Percentiles rank a stretch among this genome's conserved stretches.
These are phyloP conservation scores for Microcyclospora pomicola DNA, from an alignment of 2,329 filamentous ascomycete species.

Conservation along the genomic window DNA sequence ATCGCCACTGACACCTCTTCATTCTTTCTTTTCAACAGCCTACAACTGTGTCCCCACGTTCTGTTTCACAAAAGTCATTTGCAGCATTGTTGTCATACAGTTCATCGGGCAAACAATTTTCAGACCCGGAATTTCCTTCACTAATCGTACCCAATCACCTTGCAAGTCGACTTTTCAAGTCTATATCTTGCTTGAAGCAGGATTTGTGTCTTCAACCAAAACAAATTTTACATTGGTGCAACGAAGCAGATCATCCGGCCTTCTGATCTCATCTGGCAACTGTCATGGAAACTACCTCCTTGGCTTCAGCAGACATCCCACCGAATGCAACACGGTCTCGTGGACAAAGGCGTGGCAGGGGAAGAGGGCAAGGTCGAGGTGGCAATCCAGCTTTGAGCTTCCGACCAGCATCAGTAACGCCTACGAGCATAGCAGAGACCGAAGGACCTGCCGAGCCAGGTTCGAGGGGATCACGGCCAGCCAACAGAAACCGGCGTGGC, in stretches of 20 bases:
- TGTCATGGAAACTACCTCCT: background rate
- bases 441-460: slow-evolving; percentile 5
- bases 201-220: too few species aligned
- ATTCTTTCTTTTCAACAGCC: too few species aligned
- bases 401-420: slow-evolving; percentile 21
- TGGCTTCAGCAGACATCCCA: background rate
- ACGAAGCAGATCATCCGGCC: too few species aligned
- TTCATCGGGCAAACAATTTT: slow-evolving; percentile 10
- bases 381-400: slow-evolving; percentile 16
- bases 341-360: slow-evolving; percentile 14
- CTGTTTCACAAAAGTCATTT: too few species aligned
- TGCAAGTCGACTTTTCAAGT: too few species aligned
- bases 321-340: slow-evolving; percentile 1
- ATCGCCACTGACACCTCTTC: too few species aligned
- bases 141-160: background rate
- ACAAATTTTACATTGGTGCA: too few species aligned
- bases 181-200: too few species aligned
- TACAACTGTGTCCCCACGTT: too few species aligned
- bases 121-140: slow-evolving; percentile 7
- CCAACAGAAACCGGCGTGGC: slow-evolving; percentile 3
- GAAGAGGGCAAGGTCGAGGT: slow-evolving; percentile 14
- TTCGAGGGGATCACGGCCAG: slow-evolving; percentile 3
- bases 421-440: slow-evolving; percentile 6
- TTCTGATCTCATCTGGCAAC: background rate
- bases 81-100: slow-evolving; percentile 2